A percentile compares a stretch with the other conserved stretches of the same genome.
These are phyloP conservation scores for Ganoderma boninense DNA, from an alignment of 1,284 basidiomycete genomes.

Conservation along the genomic window DNA sequence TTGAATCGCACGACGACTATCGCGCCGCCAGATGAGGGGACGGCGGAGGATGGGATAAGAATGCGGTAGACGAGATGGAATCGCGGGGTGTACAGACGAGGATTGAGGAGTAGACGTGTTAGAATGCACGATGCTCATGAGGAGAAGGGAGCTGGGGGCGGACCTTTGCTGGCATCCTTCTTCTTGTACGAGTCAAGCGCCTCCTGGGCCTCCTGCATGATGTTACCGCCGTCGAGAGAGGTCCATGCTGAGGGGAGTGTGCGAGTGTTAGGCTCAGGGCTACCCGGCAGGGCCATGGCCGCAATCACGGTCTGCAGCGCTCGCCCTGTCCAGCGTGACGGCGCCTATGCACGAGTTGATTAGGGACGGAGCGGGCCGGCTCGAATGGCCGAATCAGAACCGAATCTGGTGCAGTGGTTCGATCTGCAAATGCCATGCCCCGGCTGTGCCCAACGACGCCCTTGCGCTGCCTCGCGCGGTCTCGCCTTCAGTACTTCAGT, in stretches of 20 bases:
- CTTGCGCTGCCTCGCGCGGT: no score
- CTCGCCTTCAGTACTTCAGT: no score
- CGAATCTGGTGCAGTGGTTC: slow-evolving; percentile 2
- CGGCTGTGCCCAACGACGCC: no score
- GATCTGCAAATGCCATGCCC: slow-evolving; percentile 1
- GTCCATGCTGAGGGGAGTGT: slow-evolving; percentile 53
- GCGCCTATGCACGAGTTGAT: background rate
- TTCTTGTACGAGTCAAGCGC: slow-evolving; percentile 87
- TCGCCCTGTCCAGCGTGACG: background rate
- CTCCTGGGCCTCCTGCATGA: slow-evolving; percentile 63
- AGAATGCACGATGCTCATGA: background rate
- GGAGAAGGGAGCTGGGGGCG: slow-evolving; percentile 28
- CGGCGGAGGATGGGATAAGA: background rate
- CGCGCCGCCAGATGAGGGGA: background rate
- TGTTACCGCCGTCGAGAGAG: slow-evolving; percentile 50
- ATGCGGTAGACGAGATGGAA: background rate
- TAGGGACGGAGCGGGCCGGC: background rate
- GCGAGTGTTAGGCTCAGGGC: slow-evolving; percentile 54
- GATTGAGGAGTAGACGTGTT: background rate
- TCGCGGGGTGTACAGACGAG: background rate
- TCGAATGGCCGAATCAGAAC: background rate
- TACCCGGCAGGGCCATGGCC: slow-evolving; percentile 36
- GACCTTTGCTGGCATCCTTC: slow-evolving; percentile 85
- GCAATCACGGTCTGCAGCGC: background rate
- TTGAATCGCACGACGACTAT: slow-evolving; percentile 97